These are phyloP conservation scores for Erodium chrysanthum DNA, from an alignment of 441 rosid genomes.

Conservation along the genomic window DNA sequence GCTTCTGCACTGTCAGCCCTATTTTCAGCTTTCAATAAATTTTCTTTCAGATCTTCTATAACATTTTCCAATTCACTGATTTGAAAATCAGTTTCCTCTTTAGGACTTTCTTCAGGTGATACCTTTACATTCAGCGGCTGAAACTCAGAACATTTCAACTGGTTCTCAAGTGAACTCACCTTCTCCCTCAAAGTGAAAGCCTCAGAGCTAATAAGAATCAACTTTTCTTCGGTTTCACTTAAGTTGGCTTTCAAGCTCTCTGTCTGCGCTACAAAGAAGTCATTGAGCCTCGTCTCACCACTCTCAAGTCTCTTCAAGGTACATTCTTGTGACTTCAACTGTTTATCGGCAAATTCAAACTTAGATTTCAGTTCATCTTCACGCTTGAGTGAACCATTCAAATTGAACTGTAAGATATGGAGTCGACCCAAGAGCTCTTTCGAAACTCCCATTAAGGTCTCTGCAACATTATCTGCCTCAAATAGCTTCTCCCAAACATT, in stretches of 20 bases:
- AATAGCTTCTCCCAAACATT: conserved; percentile 47
- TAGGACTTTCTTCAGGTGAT: conserved; percentile 25
- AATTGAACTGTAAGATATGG: conserved; percentile 53
- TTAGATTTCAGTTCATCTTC: conserved; percentile 47
- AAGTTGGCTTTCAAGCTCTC: conserved; percentile 46
- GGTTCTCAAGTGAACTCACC: conserved; percentile 47
- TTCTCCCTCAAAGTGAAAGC: conserved; percentile 42
- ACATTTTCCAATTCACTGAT: conserved; percentile 72
- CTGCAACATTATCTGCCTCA: conserved; percentile 62
- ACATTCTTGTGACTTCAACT: conserved; percentile 46
- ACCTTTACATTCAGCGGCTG: conserved; percentile 26
- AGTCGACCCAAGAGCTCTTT: conserved; percentile 55
- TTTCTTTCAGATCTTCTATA: conserved; percentile 64
- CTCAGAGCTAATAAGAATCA: conserved; percentile 41
- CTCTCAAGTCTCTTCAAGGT: conserved; percentile 43
- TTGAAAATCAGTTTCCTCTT: neutral
- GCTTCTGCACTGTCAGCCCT: conserved; percentile 68
- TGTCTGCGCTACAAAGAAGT: conserved; percentile 36
- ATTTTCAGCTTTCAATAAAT: conserved; percentile 55
- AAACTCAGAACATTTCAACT: conserved; percentile 35
- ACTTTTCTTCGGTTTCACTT: conserved; percentile 46
- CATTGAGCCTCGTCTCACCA: conserved; percentile 32
- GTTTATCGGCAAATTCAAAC: conserved; percentile 33
- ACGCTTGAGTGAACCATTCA: conserved; percentile 49
- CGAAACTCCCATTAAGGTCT: conserved; percentile 51